These are phyloP conservation scores for Plenodomus tracheiphilus DNA, from an alignment of 2,329 filamentous ascomycete genomes.

Conservation along the genomic window DNA sequence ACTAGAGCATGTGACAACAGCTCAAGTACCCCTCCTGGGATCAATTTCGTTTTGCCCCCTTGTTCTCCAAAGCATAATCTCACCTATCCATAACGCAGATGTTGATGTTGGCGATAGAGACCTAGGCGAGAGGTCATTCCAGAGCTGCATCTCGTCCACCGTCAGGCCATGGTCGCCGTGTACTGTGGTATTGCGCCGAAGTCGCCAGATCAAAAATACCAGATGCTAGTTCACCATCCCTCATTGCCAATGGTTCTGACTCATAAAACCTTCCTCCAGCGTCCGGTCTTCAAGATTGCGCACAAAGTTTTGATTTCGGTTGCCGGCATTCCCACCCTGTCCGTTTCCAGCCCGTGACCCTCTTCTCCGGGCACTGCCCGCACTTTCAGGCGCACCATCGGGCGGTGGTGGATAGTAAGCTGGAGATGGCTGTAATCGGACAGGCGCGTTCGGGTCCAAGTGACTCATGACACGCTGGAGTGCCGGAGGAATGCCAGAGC, in stretches of 20 bases:
- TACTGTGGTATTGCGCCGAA: not conserved
- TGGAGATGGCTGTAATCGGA: constrained; percentile 90
- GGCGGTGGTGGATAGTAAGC: constrained; percentile 95
- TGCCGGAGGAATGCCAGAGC: constrained; percentile 86
- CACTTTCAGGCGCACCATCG: constrained; percentile 73
- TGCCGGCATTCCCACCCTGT: constrained; percentile 12
- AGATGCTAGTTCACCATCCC: not conserved
- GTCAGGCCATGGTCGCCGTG: not conserved
- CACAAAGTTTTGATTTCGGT: constrained; percentile 83
- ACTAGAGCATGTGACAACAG: too few relatives aligned
- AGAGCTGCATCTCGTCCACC: not conserved
- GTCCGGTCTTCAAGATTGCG: constrained; percentile 92
- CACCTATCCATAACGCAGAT: constrained; percentile 7
- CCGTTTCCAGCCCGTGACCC: constrained; percentile 68
- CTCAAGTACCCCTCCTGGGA: too few relatives aligned
- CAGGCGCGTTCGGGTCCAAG: constrained; percentile 90
- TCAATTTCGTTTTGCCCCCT: too few relatives aligned
- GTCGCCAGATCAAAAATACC: not conserved
- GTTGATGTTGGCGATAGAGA: constrained; percentile 7
- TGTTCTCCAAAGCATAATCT: not conserved
- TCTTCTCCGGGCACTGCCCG: constrained; percentile 69
- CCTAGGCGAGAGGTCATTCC: not conserved
- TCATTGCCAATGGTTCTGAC: constrained; percentile 69
- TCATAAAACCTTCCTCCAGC: constrained; percentile 88
- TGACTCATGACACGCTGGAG: constrained; percentile 96